Evolutionary conservation across 768 basidiomycete genomes (phyloP).

Genomic region (Sistotremastrum suecicum): DNA sequence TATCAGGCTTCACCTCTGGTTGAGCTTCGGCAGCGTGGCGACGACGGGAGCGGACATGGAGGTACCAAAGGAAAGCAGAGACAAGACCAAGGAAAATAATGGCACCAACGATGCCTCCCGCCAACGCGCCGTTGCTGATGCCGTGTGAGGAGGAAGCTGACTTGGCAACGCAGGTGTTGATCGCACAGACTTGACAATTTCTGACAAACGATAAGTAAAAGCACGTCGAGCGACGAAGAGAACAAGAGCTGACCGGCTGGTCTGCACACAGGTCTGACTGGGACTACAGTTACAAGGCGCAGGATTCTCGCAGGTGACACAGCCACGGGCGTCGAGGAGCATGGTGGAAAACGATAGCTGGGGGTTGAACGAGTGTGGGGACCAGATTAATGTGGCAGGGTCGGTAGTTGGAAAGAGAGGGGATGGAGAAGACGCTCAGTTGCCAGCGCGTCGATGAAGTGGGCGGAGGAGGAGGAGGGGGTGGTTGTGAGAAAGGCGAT

Average conservation of each 20-base stretch:
- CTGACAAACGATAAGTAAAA: constrained; percentile 20
- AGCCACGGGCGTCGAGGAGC: neutral
- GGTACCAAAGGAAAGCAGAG: constrained; percentile 44
- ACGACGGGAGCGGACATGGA: constrained; percentile 23
- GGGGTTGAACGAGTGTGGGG: too few relatives aligned
- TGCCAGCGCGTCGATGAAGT: too few relatives aligned
- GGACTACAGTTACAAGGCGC: constrained; percentile 41
- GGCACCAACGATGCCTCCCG: constrained; percentile 56
- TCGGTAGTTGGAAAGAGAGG: too few relatives aligned
- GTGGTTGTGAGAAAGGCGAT: too few relatives aligned
- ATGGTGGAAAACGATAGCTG: too few relatives aligned
- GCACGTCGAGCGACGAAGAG: neutral
- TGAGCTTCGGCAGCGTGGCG: constrained; percentile 28
- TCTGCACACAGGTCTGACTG: constrained; percentile 44
- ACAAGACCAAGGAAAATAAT: constrained; percentile 43
- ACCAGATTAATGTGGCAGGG: too few relatives aligned
- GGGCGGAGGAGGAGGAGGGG: too few relatives aligned
- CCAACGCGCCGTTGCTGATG: constrained; percentile 55
- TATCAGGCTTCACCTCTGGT: constrained; percentile 26
- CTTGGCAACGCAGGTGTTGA: constrained; percentile 35
- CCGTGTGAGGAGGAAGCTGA: constrained; percentile 19
- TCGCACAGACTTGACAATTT: constrained; percentile 41
- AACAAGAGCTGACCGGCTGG: constrained; percentile 33
- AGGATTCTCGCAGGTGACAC: constrained; percentile 11
- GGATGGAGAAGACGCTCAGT: too few relatives aligned